These are phyloP conservation scores for Chernovozyma sophiae-reginae DNA, from an alignment of 1,139 yeast species.

Conservation along the genomic window DNA sequence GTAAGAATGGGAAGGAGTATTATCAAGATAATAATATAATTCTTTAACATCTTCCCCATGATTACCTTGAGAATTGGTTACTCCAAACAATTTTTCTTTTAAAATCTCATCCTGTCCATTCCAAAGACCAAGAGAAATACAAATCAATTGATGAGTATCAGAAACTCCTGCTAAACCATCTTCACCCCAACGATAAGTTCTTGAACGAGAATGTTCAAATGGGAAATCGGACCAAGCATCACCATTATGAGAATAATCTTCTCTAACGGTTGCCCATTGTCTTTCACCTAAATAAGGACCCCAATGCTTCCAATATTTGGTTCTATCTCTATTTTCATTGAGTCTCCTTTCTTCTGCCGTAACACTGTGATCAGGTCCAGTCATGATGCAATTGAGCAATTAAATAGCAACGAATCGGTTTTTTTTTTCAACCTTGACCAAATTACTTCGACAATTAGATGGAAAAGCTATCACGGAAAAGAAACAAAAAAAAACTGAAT, in stretches of 20 bases:
- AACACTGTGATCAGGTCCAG: conserved; percentile 7
- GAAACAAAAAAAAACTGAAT: too few species aligned
- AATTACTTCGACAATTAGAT: too few species aligned
- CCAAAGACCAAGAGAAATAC: conserved; percentile 85
- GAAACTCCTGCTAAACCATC: conserved; percentile 93
- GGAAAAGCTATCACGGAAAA: too few species aligned
- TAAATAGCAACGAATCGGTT: too few species aligned
- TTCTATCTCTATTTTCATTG: conserved; percentile 50
- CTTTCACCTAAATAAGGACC: conserved; percentile 91
- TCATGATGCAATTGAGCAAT: too few species aligned
- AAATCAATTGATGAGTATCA: conserved; percentile 77
- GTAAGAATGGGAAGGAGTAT: conserved; percentile 90
- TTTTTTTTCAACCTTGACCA: too few species aligned
- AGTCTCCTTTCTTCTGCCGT: conserved; percentile 70
- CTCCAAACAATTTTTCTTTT: conserved; percentile 84
- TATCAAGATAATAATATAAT: conserved; percentile 82
- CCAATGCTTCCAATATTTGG: conserved; percentile 81
- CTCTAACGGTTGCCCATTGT: conserved; percentile 93
- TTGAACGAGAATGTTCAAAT: conserved; percentile 77
- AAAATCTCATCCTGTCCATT: conserved; percentile 83
- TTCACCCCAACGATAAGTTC: conserved; percentile 95
- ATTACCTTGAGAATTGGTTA: conserved; percentile 90
- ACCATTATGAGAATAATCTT: conserved; percentile 83
- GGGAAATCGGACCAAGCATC: conserved; percentile 94
- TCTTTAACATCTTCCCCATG: conserved; percentile 94